Base-by-base conservation (phyloP, 1,284 basidiomycete genomes). In the Porogramme epimiltina region DNA sequence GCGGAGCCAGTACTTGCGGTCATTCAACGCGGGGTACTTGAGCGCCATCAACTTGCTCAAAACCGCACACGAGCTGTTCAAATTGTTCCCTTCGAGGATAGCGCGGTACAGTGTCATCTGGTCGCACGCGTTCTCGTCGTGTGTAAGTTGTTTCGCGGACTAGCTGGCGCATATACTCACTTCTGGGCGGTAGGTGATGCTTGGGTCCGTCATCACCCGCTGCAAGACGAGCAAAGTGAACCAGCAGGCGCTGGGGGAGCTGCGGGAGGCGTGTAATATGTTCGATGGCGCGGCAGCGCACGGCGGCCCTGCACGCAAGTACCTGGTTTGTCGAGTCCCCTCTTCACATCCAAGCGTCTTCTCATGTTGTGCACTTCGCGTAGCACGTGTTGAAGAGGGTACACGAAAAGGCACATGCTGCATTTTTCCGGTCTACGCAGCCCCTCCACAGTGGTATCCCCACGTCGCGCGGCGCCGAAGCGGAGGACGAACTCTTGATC, bases 171-270 rank as follows among this genome's bases (percentile, higher is more conserved):
- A 23, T 9, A 8, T 37, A 9, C 34, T 31, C 6, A 31, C 28
- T 31, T 31, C 13, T 31, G 13, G n/a, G 16, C 25, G 49, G 40
- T 54, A 87, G 85, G 80, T 87, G 28, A 85, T 89, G 83, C 65
- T 89, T 41, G 79, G 82, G 5, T 84, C 85, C 5, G 77, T 88
- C 4, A 84, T 86, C 2, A 87, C 82, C n/a, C 82, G 83, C 48
- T 79, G 81, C 33, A 76, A 81, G 5, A 74, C 74, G 26, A 84
- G 80, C 1, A 87, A 84, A 64, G 82, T 84, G 25, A 85, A 86
- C 0, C 75, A 80, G 20, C 84, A 82, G 25, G 87, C 87, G 2
- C 63, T 89, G 51, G 64, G 79, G 15, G 86, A 88, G 64, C 67
- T 89, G 23, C 73, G 76, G 36, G 67, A 65, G 10, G 86, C 85